Conservation (phyloP, 2,329 filamentous ascomycete genomes). For the Blastomyces parvus region DNA sequence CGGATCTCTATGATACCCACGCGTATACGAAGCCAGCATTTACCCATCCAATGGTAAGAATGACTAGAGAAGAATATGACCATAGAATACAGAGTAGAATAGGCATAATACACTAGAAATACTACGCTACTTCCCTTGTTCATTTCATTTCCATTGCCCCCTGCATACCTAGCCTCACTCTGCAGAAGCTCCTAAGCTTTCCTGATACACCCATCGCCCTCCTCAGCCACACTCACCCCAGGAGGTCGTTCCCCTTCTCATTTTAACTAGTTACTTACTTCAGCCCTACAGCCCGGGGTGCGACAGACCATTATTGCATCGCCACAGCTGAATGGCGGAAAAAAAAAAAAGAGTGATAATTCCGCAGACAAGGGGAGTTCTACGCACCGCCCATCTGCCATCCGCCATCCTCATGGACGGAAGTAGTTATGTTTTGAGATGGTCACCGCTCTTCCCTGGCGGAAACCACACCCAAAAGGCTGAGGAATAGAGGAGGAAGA, state of each 20-base stretch:
- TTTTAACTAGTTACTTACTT: neutral
- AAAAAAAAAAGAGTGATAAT: too few relatives aligned
- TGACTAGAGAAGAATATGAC: neutral
- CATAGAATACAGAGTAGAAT: neutral
- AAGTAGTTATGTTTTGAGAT: too few relatives aligned
- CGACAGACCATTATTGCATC: neutral
- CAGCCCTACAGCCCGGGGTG: neutral
- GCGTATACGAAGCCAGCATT: neutral
- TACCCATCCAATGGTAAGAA: neutral
- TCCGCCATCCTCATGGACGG: too few relatives aligned
- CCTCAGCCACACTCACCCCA: too few relatives aligned
- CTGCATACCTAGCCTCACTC: neutral
- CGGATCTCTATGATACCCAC: neutral
- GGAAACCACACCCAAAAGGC: too few relatives aligned
- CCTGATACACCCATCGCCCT: too few relatives aligned
- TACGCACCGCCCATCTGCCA: too few relatives aligned
- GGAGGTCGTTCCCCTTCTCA: neutral
- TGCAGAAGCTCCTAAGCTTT: neutral
- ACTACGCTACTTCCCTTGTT: neutral
- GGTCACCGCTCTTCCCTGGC: too few relatives aligned
- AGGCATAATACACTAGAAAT: too few relatives aligned
- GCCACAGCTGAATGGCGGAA: neutral
- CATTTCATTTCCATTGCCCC: neutral
- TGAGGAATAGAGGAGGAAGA: too few relatives aligned
- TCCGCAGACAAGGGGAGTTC: too few relatives aligned